Base-by-base conservation (phyloP, 805 yeast genomes). In the Yarrowia sp. region DNA sequence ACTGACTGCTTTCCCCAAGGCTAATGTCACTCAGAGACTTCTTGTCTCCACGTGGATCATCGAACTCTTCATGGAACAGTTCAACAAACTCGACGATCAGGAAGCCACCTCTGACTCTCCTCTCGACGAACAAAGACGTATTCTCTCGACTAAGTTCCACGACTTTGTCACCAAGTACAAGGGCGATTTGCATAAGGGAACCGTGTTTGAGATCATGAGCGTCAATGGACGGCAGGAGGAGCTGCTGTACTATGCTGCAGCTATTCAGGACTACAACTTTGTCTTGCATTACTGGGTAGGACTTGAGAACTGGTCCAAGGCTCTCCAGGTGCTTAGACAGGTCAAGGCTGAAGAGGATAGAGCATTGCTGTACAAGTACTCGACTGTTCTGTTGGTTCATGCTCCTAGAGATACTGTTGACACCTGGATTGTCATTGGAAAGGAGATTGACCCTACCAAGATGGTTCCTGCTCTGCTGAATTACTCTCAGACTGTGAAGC, bases 391-490 rank as follows among this genome's bases (percentile, higher is more conserved):
- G 46, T 76, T 95, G 65, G 80, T 87, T 2, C 90, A 90, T 72
- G 78, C 84, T 14, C 93, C 99, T 0, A 80, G 80, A 38, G 83
- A 82, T 12, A 91, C 97, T 0, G 86, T 91, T 1, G 89, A 88
- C 65, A 82, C 90, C 0, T 95, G 98, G 98, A 83, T 90, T 74
- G 83, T 87, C 64, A 74, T 81, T 64, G 74, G 67, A 2, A 38
- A 38, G n/a, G 56, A 48, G 16, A 48, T 63, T 8, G 67, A 63
- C 5, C 55, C 56, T 11, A 83, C 84, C 14, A 86, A 83, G 70
- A 80, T 95, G 26, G 77, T 95, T 2, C 97, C 97, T 1, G 87
- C 97, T 0, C 79, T 94, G 12, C 77, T 92, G 70, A 83, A 87
- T 0, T 92, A 89, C 77, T 63, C 67, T 10, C 56, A 48, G 45